Evolutionary conservation across 2,329 filamentous ascomycete species (phyloP), one percentile per base, ranked within the genome.

Genomic region (Thelonectria discophora): DNA sequence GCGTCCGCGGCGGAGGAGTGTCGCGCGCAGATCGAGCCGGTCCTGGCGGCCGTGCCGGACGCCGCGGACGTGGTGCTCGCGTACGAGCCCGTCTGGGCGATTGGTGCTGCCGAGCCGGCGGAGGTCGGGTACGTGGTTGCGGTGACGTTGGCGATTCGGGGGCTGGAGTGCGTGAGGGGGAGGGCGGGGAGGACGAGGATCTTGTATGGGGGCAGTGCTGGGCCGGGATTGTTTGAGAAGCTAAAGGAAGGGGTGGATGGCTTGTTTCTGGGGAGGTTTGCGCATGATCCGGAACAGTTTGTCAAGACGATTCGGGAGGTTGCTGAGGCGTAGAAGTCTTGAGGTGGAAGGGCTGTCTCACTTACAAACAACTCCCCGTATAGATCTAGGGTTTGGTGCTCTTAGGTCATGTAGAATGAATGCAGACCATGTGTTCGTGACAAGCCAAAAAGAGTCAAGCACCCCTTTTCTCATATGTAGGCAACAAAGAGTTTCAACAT

Each of bases 61-160:
- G 81, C 86, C 15, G 85, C 87, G 0, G 89, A 93, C 49, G 84
- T 95, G 5, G 85, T 94, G 7, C 83, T 96, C 59, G 92, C 92
- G 1, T 96, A 96, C 73, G 92, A 96, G 79, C 92, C 92, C 8
- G 91, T 95, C 1, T 96, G 92, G 92, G 92, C 92, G 1, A 96
- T 95, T 75, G 92, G 92, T 0, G 88, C 91, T 10, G 80, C 84
- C 1, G 81, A 89, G 70, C 92, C 92, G 2, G 92, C 92, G 0
- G 84, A 84, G 8, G 85, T 88, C 17, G 88, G 89, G 63, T 89
- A 96, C 73, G 90, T 96, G 0, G 84, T 89, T 4, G 84, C 81
- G 39, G 91, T 95, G 2, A 88, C 90, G 15, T 83, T 83, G 69
- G 86, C 86, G 17, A 82, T 94, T 50, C 82, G 89, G 55, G 71